Evolutionary conservation across 2,329 filamentous ascomycete species (phyloP), one percentile per base, ranked within the genome.

Genomic region (Hyphodiscus sp.): DNA sequence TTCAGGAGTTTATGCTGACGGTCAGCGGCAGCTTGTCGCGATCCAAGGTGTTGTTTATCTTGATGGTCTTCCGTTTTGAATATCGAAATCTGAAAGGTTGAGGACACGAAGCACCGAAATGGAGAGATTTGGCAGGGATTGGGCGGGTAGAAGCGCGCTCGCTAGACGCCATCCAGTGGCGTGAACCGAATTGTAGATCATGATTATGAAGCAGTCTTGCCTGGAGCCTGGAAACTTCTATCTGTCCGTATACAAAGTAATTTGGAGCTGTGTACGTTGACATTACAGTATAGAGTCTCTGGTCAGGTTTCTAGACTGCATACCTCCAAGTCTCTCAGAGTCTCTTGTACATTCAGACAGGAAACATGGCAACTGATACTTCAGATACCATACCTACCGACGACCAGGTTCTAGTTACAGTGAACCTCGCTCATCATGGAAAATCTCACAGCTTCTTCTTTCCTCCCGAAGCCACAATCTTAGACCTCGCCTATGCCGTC

Each of bases 401-500:
- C 50, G 50, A 43, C n/a, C 58, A 65, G 56, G 60, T 63, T 52
- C 53, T 56, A 52, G 68, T 80, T 58, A 69, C 70, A 42, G 69
- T 82, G 44, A 70, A 65, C 6, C 61, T 82, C 51, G 71, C 67
- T 9, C 73, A 80, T 59, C 75, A 76, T 60, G 74, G 75, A 52
- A 68, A 68, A 23, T 67, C 70, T 13, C 74, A 77, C 60, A 71
- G 70, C 10, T 68, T 79, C 52, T 63, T 69, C 6, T 72, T 81
- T 49, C 66, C 71, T 8, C 60, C 70, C 15, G 71, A 74, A 55
- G 74, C 76, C 18, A 80, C 76, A 6, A 70, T 82, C 45, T 62
- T 70, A 52, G 83, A 87, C 62, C 78, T 89, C 41, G 83, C 83
- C 45, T 67, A 75, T 48, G 73, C 77, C 56, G 80, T 89, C 60